Evolutionary conservation across 1,139 yeast species (phyloP).

Genomic region (Candida sp.): DNA sequence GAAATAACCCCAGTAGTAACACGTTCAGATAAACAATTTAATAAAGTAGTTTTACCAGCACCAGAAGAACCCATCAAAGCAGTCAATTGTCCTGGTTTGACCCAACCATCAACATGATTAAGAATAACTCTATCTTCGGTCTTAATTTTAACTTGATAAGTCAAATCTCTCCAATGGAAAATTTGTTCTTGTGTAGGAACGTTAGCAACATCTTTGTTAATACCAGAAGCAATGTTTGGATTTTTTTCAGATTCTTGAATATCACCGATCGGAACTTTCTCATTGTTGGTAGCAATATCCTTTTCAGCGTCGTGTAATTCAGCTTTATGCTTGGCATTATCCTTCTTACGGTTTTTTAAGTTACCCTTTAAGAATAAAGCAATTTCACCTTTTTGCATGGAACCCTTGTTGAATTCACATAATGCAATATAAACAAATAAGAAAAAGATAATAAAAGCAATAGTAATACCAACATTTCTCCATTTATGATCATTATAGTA

Average conservation of each 20-base stretch:
- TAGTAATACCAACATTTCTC: constrained; percentile 78
- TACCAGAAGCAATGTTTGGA: not conserved
- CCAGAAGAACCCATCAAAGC: constrained; percentile 32
- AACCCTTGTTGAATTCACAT: constrained; percentile 68
- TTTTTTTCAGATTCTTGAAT: constrained; percentile 28
- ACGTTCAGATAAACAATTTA: constrained; percentile 30
- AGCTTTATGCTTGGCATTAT: constrained; percentile 8
- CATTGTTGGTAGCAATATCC: constrained; percentile 11
- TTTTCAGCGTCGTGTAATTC: constrained; percentile 12
- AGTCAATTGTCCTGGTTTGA: constrained; percentile 30
- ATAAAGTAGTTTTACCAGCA: constrained; percentile 33
- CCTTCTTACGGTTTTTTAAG: constrained; percentile 38
- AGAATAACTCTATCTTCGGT: constrained; percentile 59
- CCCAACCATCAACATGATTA: constrained; percentile 69
- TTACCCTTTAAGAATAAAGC: constrained; percentile 63
- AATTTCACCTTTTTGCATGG: constrained; percentile 82
- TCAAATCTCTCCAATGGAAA: constrained; percentile 79
- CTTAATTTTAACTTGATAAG: constrained; percentile 70
- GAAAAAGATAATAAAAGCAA: constrained; percentile 56
- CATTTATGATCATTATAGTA: constrained; percentile 65
- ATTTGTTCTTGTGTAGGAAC: constrained; percentile 30
- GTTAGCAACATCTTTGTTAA: constrained; percentile 2
- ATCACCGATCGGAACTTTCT: constrained; percentile 17
- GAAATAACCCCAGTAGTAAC: constrained; percentile 31
- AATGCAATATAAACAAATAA: constrained; percentile 51